Evolutionary conservation across 805 yeast genomes (phyloP), one percentile per base, ranked within the genome.

Genomic region (Cyberlindnera xishuangbannaensis): DNA sequence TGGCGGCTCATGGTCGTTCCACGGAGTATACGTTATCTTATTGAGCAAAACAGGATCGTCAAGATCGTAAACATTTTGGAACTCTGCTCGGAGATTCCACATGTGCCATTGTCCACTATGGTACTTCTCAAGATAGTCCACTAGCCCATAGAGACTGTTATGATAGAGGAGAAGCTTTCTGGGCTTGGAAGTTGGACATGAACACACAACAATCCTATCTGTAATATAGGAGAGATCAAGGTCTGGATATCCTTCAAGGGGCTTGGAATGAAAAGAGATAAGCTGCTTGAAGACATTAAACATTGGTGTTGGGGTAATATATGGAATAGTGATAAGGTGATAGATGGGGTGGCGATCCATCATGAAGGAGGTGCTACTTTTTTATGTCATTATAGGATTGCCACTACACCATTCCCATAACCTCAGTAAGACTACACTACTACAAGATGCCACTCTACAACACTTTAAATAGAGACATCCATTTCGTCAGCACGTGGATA

Each of bases 1-100:
- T 0, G 95, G 84, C 0, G 92, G 77, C 30, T 71, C 69, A 53
- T 88, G 95, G 53, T 90, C 97, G 9, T 76, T 69, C 59, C 82
- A 78, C 0, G 87, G 92, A 14, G 26, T 46, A 22, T 39, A 43
- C 6, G 39, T 32, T 8, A 43, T 18, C 12, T 33, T 44, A 6
- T 32, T 31, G 7, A 12, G 9, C 28, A 41, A 26, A 4, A 19
- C 5, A 1, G 28, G 26, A 6, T 33, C 37, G 3, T 27, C 24
- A 30, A 36, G 22, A 32, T 69, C 69, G 16, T 61, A 58, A 10
- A 63, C 61, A 14, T 58, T 54, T 30, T 61, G 60, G 1, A 67
- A 67, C 29, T 82, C 92, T 6, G 70, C 74, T 40, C 87, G 65
- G 21, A 87, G 64, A 49, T 84, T 84, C 71, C 80, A 79, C 2